Percentiles rank a stretch among this genome's conserved stretches.
phyloP scores from a whole-genome alignment of 2,329 filamentous ascomycete genomes.

The Mycogone perniciosa region DNA sequence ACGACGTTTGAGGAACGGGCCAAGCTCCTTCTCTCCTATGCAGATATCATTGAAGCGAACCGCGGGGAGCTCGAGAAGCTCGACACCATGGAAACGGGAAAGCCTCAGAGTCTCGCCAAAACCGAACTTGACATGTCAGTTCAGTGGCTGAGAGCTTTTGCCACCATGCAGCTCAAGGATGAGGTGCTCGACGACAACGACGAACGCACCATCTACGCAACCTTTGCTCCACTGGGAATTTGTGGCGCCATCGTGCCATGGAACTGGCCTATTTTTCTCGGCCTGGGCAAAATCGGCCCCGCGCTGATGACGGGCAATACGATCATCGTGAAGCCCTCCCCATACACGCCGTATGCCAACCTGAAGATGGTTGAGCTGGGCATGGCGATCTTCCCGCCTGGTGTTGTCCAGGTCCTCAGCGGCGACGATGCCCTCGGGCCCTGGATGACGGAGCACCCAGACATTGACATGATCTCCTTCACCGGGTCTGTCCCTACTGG shows the following conservation, averaged over 20 bases:
- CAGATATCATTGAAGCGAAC: conserved; percentile 22
- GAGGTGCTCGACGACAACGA: conserved; percentile 32
- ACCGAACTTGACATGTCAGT: conserved; percentile 18
- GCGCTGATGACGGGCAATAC: conserved; percentile 51
- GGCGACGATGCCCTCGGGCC: conserved; percentile 56
- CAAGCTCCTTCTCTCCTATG: conserved; percentile 19
- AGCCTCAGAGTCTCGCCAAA: conserved; percentile 15
- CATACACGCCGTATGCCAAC: conserved; percentile 50
- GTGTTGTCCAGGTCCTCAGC: conserved; percentile 54
- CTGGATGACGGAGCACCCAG: conserved; percentile 50
- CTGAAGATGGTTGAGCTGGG: conserved; percentile 55
- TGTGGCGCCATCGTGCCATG: conserved; percentile 44
- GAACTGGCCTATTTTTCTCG: conserved; percentile 41
- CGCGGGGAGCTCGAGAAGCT: conserved; percentile 18
- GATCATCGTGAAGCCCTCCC: conserved; percentile 52
- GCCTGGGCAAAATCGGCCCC: conserved; percentile 48
- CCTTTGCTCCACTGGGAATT: conserved; percentile 31
- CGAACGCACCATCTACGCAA: conserved; percentile 13
- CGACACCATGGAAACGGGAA: conserved; percentile 20
- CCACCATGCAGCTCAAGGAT: conserved; percentile 27
- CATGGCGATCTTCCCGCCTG: conserved; percentile 51
- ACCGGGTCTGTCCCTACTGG: conserved; percentile 69
- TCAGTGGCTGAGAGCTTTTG: conserved; percentile 22
- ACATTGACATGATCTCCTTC: conserved; percentile 58
- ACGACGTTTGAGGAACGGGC: conserved; percentile 21